phyloP scores from a whole-genome alignment of 2,329 filamentous ascomycete genomes.

The Pseudophaeomoniella oleicola region DNA sequence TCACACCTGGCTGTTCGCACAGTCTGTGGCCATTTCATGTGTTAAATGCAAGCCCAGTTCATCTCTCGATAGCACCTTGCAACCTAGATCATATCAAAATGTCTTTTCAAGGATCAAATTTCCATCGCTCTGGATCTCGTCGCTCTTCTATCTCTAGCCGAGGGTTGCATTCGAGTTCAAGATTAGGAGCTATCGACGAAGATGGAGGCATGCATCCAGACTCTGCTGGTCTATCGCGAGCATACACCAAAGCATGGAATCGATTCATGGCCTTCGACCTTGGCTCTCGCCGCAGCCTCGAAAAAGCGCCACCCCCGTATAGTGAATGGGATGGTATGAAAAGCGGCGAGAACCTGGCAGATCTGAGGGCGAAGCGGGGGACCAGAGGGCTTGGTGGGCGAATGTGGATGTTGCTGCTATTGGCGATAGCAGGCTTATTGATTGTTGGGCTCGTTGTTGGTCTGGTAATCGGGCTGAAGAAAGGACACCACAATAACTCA shows the following conservation, averaged over 20 bases:
- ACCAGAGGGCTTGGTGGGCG: slow-evolving; percentile 18
- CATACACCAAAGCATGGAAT: slow-evolving; percentile 10
- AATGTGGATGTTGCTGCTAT: slow-evolving; percentile 12
- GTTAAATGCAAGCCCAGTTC: too few species aligned
- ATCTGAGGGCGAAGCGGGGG: slow-evolving; percentile 12
- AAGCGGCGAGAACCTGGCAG: slow-evolving; percentile 10
- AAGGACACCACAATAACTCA: slow-evolving; percentile 7
- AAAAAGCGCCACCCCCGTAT: slow-evolving; percentile 13
- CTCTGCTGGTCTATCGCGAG: slow-evolving; percentile 1
- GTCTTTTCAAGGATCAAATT: neutral
- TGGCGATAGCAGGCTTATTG: slow-evolving; percentile 9
- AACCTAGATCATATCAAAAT: too few species aligned
- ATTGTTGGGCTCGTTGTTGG: slow-evolving; percentile 17
- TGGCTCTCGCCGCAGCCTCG: slow-evolving; percentile 5
- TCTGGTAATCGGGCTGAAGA: slow-evolving; percentile 15
- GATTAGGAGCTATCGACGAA: slow-evolving; percentile 5
- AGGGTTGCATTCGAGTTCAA: neutral
- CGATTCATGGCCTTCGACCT: slow-evolving; percentile 8
- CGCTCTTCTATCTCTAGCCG: neutral
- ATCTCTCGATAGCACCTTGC: too few species aligned
- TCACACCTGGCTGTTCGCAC: too few species aligned
- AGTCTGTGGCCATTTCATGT: too few species aligned
- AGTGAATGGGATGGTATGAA: slow-evolving; percentile 10
- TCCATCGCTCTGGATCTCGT: neutral
- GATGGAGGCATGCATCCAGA: slow-evolving; percentile 3